Evolutionary conservation across 805 yeast genomes (phyloP).

Genomic region (Wickerhamiella kurtzmanii): DNA sequence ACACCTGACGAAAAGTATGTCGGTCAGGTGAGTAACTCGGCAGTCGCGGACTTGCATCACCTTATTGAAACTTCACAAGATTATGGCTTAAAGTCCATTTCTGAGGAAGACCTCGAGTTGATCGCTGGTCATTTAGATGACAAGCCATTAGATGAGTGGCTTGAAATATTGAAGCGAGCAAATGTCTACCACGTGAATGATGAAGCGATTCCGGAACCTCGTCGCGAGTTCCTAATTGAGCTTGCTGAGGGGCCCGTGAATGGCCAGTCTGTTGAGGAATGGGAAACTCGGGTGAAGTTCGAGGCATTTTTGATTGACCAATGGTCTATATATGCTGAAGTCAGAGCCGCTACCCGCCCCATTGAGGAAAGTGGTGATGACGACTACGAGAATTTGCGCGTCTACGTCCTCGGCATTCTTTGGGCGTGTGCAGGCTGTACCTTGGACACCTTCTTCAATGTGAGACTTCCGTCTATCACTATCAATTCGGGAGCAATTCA

Average conservation of each 20-base stretch:
- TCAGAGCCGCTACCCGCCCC: slow-evolving; percentile 41
- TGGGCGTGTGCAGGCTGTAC: slow-evolving; percentile 43
- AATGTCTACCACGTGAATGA: slow-evolving; percentile 34
- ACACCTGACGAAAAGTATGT: no score
- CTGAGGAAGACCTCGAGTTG: slow-evolving; percentile 10
- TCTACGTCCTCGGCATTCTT: slow-evolving; percentile 35
- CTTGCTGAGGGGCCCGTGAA: slow-evolving; percentile 16
- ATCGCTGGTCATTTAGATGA: slow-evolving; percentile 17
- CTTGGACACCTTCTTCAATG: slow-evolving; percentile 42
- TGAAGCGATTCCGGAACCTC: slow-evolving; percentile 33
- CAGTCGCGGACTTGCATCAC: neutral
- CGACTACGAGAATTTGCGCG: slow-evolving; percentile 39
- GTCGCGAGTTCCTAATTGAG: slow-evolving; percentile 26
- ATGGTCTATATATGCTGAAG: slow-evolving; percentile 48
- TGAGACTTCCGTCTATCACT: slow-evolving; percentile 40
- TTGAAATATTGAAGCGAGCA: slow-evolving; percentile 30
- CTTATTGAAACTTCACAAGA: neutral
- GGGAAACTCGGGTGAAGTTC: slow-evolving; percentile 21
- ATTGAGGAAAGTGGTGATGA: slow-evolving; percentile 31
- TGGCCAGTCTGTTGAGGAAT: slow-evolving; percentile 16
- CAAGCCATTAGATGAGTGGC: slow-evolving; percentile 28
- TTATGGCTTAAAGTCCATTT: neutral
- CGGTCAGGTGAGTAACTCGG: no score
- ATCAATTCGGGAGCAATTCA: slow-evolving; percentile 42
- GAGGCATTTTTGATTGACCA: slow-evolving; percentile 31